phyloP scores from a whole-genome alignment of 148 eudicot species.

The Silene uniflora region DNA sequence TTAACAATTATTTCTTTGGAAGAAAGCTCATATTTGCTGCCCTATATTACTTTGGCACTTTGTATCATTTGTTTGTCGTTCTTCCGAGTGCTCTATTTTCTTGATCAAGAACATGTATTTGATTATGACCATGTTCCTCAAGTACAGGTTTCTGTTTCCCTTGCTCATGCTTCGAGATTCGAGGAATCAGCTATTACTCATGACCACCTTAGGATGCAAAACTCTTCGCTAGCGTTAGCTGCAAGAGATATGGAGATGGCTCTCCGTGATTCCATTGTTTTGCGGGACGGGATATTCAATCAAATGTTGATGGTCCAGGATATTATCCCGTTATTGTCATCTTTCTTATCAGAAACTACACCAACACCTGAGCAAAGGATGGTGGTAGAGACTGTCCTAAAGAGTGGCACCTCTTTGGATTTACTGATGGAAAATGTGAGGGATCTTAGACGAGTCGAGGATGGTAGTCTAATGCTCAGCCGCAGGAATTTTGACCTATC shows the following conservation, averaged over 20 bases:
- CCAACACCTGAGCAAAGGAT: constrained; percentile 57
- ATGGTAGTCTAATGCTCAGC: constrained; percentile 48
- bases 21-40: too few relatives aligned
- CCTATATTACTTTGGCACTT: too few relatives aligned
- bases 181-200: constrained; percentile 50
- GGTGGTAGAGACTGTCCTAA: constrained; percentile 50
- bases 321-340: constrained; percentile 46
- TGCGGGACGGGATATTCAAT: constrained; percentile 42
- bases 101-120: not conserved
- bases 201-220: constrained; percentile 52
- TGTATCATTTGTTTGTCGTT: not conserved
- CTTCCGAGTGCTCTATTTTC: not conserved
- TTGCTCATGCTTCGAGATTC: constrained; percentile 58
- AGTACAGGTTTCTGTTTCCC: constrained; percentile 61
- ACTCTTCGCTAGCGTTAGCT: constrained; percentile 44
- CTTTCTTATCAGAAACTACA: constrained; percentile 51
- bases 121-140: not conserved
- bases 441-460: constrained; percentile 51
- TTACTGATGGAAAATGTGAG: constrained; percentile 47
- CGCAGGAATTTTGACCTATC: constrained; percentile 41
- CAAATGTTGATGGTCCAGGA: constrained; percentile 60
- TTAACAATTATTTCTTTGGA: too few relatives aligned
- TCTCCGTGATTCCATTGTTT: constrained; percentile 44
- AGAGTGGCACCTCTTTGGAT: constrained; percentile 46
- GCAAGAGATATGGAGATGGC: constrained; percentile 41